Conservation (phyloP, 2,329 filamentous ascomycete species). For the Penicillium sp. region DNA sequence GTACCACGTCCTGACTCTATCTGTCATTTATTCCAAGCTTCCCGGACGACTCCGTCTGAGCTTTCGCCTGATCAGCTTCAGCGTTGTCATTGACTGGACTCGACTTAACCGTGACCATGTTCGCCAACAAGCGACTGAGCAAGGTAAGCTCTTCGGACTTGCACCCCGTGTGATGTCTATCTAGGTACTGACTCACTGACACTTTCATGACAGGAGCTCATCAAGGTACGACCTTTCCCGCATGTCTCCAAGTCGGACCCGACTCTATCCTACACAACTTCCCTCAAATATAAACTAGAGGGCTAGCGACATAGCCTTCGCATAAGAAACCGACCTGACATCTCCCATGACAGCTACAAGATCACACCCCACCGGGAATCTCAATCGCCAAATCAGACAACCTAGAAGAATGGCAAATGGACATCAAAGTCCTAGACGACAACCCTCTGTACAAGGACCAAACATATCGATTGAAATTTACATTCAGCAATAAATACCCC, state of each 20-base stretch:
- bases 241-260: neutral
- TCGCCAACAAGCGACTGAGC: conserved; percentile 47
- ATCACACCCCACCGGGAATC: conserved; percentile 63
- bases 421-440: conserved; percentile 81
- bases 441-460: conserved; percentile 84
- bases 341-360: conserved; percentile 47
- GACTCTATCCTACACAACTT: neutral
- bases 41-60: conserved; percentile 7
- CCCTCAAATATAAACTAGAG: neutral
- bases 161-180: neutral
- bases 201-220: conserved; percentile 46
- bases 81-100: neutral
- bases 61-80: neutral
- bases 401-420: conserved; percentile 85
- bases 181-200: conserved; percentile 6
- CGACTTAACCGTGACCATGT: conserved; percentile 35
- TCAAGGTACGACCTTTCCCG: conserved; percentile 45
- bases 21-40: neutral
- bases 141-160: conserved; percentile 36
- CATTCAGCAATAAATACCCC: conserved; percentile 77
- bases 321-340: neutral
- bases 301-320: neutral
- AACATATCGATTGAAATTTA: conserved; percentile 80
- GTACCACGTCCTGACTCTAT: neutral
- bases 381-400: conserved; percentile 74